Conservation (phyloP, 2,329 filamentous ascomycete genomes). For the Verticillium isaacii region DNA sequence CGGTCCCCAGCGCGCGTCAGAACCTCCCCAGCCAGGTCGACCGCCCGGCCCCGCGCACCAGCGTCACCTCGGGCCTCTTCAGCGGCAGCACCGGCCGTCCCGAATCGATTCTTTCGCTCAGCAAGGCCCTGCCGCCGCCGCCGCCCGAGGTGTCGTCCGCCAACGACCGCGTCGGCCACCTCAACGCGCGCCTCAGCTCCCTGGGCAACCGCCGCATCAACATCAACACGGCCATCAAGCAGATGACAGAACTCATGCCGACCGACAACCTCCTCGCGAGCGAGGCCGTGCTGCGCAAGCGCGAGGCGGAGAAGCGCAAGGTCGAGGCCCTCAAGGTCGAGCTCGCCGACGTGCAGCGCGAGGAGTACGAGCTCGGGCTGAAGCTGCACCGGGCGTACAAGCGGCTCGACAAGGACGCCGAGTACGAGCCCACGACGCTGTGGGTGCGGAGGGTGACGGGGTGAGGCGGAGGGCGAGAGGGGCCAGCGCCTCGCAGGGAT, state of each 20-base stretch:
- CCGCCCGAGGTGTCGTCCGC: conserved; percentile 54
- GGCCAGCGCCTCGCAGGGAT: neutral
- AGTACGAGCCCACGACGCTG: conserved; percentile 61
- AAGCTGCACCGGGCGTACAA: conserved; percentile 72
- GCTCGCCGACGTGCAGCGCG: conserved; percentile 66
- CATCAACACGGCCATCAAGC: conserved; percentile 66
- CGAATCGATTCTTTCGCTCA: conserved; percentile 30
- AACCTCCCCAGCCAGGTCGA: conserved; percentile 9
- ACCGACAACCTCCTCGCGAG: conserved; percentile 64
- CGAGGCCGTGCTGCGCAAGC: conserved; percentile 54
- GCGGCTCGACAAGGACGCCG: conserved; percentile 62
- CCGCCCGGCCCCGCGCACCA: conserved; percentile 1
- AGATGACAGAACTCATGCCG: conserved; percentile 75
- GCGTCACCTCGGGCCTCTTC: conserved; percentile 3
- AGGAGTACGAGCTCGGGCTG: conserved; percentile 75
- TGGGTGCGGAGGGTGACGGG: conserved; percentile 77
- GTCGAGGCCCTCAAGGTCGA: conserved; percentile 62
- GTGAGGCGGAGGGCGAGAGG: conserved; percentile 21
- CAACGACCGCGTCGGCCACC: conserved; percentile 59
- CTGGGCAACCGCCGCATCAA: conserved; percentile 66
- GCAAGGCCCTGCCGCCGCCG: conserved; percentile 57
- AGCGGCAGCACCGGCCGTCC: conserved; percentile 7
- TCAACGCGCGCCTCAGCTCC: conserved; percentile 62
- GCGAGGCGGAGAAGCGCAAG: conserved; percentile 57
- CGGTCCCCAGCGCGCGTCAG: conserved; percentile 3